These are phyloP conservation scores for Rhododendron kiyosumense DNA, from an alignment of 148 eudicot genomes.

Conservation along the genomic window DNA sequence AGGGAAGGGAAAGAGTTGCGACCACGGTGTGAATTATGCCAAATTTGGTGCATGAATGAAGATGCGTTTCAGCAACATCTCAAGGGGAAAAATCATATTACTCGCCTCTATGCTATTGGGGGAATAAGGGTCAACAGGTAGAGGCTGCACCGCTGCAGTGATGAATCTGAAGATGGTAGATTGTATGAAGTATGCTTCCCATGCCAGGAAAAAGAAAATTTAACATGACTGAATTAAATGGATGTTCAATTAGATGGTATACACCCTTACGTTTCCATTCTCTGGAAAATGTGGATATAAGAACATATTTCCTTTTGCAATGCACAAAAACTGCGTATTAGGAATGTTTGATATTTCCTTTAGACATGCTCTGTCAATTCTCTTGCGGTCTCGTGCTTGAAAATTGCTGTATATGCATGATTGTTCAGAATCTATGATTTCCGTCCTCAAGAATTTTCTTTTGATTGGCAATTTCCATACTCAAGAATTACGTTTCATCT, in stretches of 20 bases:
- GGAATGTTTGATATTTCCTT: not conserved
- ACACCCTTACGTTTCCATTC: not conserved
- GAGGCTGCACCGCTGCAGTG: not conserved
- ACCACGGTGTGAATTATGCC: conserved; percentile 23
- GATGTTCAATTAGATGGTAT: not conserved
- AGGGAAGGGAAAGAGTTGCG: conserved; percentile 1
- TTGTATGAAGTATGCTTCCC: not conserved
- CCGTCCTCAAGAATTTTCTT: not conserved
- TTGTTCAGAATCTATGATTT: not conserved
- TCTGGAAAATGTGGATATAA: not conserved
- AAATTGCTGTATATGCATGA: not conserved
- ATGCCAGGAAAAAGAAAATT: not conserved
- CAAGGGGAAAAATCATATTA: conserved; percentile 21
- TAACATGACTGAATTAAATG: not conserved
- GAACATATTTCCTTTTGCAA: not conserved
- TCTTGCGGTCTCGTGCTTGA: not conserved
- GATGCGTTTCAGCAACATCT: conserved; percentile 18
- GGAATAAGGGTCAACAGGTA: not conserved
- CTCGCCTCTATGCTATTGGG: conserved; percentile 1
- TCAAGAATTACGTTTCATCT: not conserved
- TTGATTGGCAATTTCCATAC: not conserved
- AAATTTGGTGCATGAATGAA: conserved; percentile 27
- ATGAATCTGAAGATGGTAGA: not conserved
- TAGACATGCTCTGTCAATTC: not conserved
- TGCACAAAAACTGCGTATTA: not conserved